Evolutionary conservation across 2,329 filamentous ascomycete species (phyloP), one percentile per base, ranked within the genome.

Genomic region (Dothideomycetes sp.): DNA sequence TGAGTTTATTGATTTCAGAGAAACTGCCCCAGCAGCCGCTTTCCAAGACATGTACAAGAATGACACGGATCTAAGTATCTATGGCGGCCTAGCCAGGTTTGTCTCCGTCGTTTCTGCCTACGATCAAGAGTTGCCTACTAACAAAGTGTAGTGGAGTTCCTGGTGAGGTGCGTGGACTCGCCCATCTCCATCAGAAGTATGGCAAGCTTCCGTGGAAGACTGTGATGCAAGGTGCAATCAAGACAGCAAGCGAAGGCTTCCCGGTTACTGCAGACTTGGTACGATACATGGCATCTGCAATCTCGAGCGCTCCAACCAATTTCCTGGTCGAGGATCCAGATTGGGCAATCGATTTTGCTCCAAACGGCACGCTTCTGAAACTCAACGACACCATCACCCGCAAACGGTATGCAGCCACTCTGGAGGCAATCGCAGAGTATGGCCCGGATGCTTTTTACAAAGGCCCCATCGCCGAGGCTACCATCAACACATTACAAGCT

Each of bases 291-390:
- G 56, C 67, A 1, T 65, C 58, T 3, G 73, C 71, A 1, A 58
- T 55, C 56, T 44, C 59, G 44, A 8, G 43, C 10, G 12, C 24
- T 9, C 42, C 66, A 6, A 61, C 71, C 34, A 71, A 85, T 50
- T 94, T 94, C 53, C 64, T 95, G 0, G 65, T 78, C 0, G 69
- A 82, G 3, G 78, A 95, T 43, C 78, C 82, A 0, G 74, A 77
- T 3, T 96, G 86, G 82, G 85, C 88, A 0, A 60, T 83, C 33
- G 89, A 95, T 56, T 95, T 95, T 64, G 87, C 86, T 2, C 86
- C 86, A 0, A 78, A 88, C 45, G 89, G 87, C 3, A 80, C 72
- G 0, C 67, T 84, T 3, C 52, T 94, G 0, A 67, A 72, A 13
- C 62, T 87, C 3, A 85, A 84, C 13, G 84, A 94, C 34, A 80